phyloP scores from a whole-genome alignment of 2,329 filamentous ascomycete species.

The Paracamarosporium sp. region DNA sequence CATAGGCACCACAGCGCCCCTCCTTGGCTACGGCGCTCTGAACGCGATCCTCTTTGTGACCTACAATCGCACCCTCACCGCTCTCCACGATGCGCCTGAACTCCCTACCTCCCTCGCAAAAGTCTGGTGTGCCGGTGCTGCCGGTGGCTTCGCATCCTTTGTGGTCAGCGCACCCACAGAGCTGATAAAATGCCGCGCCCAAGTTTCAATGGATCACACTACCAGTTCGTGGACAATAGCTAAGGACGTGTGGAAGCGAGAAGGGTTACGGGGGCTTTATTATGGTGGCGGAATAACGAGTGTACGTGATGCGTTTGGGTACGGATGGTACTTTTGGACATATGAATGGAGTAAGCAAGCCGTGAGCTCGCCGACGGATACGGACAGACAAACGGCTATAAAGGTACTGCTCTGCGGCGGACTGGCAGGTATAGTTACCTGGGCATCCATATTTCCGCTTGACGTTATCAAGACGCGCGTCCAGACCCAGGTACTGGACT shows the following conservation, averaged over 20 bases:
- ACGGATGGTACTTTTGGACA: conserved; percentile 96
- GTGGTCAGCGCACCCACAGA: conserved; percentile 88
- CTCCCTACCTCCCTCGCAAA: conserved; percentile 61
- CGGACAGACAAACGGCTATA: conserved; percentile 58
- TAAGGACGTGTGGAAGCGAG: conserved; percentile 64
- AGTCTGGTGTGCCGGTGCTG: conserved; percentile 79
- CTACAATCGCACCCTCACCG: conserved; percentile 81
- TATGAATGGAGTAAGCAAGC: conserved; percentile 78
- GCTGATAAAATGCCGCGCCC: conserved; percentile 86
- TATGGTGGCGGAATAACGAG: conserved; percentile 82
- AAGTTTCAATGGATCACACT: conserved; percentile 60
- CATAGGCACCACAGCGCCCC: conserved; percentile 79
- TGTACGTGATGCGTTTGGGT: conserved; percentile 85
- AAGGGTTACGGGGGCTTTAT: conserved; percentile 75
- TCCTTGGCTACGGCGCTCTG: conserved; percentile 87
- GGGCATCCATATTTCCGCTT: conserved; percentile 88
- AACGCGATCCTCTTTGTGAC: conserved; percentile 90
- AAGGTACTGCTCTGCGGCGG: conserved; percentile 84
- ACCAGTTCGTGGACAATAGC: conserved; percentile 67
- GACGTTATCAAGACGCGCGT: conserved; percentile 92
- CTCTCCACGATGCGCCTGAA: conserved; percentile 54
- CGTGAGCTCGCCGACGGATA: conserved; percentile 55
- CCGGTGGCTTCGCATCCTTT: conserved; percentile 85
- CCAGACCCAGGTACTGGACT: conserved; percentile 71
- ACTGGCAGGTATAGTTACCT: conserved; percentile 84